These are phyloP conservation scores for Ophiocordyceps australis DNA, from an alignment of 2,329 filamentous ascomycete genomes.

Conservation along the genomic window DNA sequence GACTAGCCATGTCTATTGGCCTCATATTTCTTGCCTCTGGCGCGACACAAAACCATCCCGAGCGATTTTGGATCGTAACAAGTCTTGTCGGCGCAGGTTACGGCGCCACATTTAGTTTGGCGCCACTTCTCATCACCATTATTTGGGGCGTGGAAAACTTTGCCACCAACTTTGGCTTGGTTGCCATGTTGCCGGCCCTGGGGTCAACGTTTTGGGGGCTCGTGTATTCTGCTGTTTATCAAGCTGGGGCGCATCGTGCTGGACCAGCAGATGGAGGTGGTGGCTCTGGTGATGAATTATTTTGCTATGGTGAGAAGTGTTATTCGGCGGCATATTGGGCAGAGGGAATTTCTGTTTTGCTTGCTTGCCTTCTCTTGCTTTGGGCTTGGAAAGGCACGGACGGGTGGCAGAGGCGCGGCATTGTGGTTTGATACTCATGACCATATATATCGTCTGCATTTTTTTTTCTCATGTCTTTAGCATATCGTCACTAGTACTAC, in stretches of 20 bases:
- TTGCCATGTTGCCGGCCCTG: slow-evolving; percentile 76
- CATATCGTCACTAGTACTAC: too few species aligned
- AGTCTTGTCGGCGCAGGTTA: slow-evolving; percentile 79
- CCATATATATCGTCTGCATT: slow-evolving; percentile 18
- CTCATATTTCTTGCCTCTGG: slow-evolving; percentile 66
- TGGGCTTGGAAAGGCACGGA: slow-evolving; percentile 66
- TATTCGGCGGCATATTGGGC: slow-evolving; percentile 76
- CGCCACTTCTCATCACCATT: slow-evolving; percentile 84
- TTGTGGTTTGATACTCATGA: too few species aligned
- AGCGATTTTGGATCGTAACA: slow-evolving; percentile 74
- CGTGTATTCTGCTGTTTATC: slow-evolving; percentile 70
- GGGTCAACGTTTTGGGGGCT: slow-evolving; percentile 83
- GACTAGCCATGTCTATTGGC: slow-evolving; percentile 54
- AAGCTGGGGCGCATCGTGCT: slow-evolving; percentile 44
- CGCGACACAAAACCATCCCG: slow-evolving; percentile 50
- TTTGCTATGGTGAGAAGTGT: slow-evolving; percentile 71
- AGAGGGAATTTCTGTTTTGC: slow-evolving; percentile 62
- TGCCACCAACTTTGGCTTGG: slow-evolving; percentile 92
- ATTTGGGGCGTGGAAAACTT: slow-evolving; percentile 99
- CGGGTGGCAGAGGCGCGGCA: slow-evolving; percentile 60
- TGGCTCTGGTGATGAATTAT: slow-evolving; percentile 21
- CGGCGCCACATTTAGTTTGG: slow-evolving; percentile 75
- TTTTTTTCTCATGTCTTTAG: too few species aligned
- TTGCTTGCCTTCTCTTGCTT: slow-evolving; percentile 53
- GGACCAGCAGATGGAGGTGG: slow-evolving; percentile 13